A percentile compares a stretch with the other conserved stretches of the same genome.
Conservation (phyloP, 805 yeast species). For the Schwanniomyces pseudopolymorphus region DNA sequence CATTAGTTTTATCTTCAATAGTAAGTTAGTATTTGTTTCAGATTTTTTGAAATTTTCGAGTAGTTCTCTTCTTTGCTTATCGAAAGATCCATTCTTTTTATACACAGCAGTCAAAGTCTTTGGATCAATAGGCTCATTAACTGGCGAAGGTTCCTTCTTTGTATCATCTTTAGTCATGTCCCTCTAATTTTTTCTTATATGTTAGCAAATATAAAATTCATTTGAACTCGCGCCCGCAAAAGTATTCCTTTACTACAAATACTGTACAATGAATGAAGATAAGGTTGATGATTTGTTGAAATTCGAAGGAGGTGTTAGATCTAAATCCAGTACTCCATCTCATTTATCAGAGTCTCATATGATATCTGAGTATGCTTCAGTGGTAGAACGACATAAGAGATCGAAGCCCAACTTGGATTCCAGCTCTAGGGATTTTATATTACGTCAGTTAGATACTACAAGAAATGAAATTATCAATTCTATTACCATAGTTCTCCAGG, state of each 20-base stretch:
- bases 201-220: background rate
- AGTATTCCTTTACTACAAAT: background rate
- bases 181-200: background rate
- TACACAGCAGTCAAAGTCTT: conserved; percentile 40
- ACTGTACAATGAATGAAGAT: background rate
- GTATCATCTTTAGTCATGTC: background rate
- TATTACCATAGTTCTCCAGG: conserved; percentile 19
- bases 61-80: conserved; percentile 41
- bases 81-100: conserved; percentile 52
- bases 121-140: conserved; percentile 24
- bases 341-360: conserved; percentile 14
- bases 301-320: background rate
- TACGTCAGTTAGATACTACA: conserved; percentile 9
- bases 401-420: conserved; percentile 14
- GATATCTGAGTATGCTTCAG: conserved; percentile 6
- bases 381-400: conserved; percentile 12
- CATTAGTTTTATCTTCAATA: conserved; percentile 39
- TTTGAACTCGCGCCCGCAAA: background rate
- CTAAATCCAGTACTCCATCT: conserved; percentile 6
- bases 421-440: background rate
- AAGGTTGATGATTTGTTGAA: background rate
- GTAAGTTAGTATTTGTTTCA: conserved; percentile 40
- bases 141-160: background rate
- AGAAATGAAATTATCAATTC: conserved; percentile 10
- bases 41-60: conserved; percentile 43